Evolutionary conservation across 164 flowering plant species (phyloP).

Genomic region (Chloranthus sessilifolius): DNA sequence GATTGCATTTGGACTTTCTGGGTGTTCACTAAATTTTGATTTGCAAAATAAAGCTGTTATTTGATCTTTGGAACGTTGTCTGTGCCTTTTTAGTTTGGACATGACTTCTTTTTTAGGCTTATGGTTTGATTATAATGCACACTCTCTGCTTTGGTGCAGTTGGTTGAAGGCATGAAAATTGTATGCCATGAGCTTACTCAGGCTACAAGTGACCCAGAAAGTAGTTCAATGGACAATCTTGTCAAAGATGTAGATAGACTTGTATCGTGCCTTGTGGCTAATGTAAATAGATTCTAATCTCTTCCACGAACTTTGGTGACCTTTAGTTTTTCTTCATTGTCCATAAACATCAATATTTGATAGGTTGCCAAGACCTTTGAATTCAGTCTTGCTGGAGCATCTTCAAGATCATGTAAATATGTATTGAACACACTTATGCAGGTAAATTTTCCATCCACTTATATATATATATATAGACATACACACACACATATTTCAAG

Average conservation of each 20-base stretch:
- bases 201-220: background rate
- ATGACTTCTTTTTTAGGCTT: no score
- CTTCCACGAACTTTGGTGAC: background rate
- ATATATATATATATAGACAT: no score
- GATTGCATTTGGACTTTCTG: no score
- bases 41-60: no score
- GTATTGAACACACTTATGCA: background rate
- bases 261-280: background rate
- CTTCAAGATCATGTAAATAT: background rate
- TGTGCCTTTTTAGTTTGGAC: no score
- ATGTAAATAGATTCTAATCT: background rate
- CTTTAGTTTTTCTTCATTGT: background rate
- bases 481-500: background rate
- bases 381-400: background rate
- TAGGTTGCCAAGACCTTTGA: background rate
- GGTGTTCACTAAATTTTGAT: no score
- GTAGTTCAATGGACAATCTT: background rate
- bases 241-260: background rate
- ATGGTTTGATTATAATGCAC: no score
- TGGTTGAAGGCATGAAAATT: background rate
- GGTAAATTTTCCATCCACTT: background rate
- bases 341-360: background rate
- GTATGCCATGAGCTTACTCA: background rate
- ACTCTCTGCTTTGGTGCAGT: no score
- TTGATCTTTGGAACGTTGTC: no score